phyloP scores from a whole-genome alignment of 2,329 filamentous ascomycete genomes.

The Allantophomopsis lycopodina region DNA sequence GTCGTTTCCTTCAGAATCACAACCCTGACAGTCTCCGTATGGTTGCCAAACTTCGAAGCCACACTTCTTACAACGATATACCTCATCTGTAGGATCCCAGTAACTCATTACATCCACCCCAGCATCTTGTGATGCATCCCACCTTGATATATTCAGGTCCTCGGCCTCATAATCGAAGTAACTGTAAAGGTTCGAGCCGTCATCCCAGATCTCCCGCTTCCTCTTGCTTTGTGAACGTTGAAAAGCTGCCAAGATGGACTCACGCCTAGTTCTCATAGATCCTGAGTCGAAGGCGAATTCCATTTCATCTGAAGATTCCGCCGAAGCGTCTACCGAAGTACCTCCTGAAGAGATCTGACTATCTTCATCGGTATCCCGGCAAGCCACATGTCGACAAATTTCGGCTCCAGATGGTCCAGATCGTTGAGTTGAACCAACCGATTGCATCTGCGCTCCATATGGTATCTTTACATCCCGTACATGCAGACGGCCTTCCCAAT shows the following conservation, averaged over 20 bases:
- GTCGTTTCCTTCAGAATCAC: background rate
- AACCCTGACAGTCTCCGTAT: background rate
- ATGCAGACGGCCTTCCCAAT: too few relatives aligned
- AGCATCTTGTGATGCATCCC: background rate
- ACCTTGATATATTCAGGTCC: background rate
- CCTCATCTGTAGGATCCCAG: conserved; percentile 1
- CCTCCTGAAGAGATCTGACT: background rate
- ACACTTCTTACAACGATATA: conserved; percentile 1
- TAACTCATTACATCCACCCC: background rate
- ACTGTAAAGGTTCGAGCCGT: background rate
- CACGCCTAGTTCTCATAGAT: conserved; percentile 9
- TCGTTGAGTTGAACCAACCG: background rate
- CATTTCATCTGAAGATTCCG: background rate
- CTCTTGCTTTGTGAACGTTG: conserved; percentile 1
- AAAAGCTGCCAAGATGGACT: conserved; percentile 6
- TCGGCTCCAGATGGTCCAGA: too few relatives aligned
- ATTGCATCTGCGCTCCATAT: too few relatives aligned
- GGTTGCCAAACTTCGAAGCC: conserved; percentile 1
- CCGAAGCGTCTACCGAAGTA: background rate
- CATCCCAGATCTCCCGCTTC: background rate
- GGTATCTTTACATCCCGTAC: too few relatives aligned
- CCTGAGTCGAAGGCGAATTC: conserved; percentile 4
- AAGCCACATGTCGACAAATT: background rate
- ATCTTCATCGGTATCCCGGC: background rate
- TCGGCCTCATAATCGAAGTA: background rate